These are phyloP conservation scores for Sodiomyces alkalinus DNA, from an alignment of 2,329 filamentous ascomycete species.

Conservation along the genomic window DNA sequence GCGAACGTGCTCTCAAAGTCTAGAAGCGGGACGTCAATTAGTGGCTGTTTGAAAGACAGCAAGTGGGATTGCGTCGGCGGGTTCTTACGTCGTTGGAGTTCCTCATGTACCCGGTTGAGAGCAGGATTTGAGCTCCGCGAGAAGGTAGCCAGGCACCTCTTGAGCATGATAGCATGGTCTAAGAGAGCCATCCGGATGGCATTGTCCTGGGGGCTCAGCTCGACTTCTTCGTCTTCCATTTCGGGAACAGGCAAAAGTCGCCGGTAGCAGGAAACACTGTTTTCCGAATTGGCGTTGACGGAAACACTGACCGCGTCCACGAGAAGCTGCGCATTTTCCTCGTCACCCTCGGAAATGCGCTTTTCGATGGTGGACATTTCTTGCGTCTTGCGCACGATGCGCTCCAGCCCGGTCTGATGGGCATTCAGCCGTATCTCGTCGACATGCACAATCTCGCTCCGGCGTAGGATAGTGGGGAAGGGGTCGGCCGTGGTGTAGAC, in stretches of 20 bases:
- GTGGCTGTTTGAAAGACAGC: too few species aligned
- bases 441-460: slow-evolving; percentile 66
- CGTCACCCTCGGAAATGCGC: slow-evolving; percentile 56
- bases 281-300: slow-evolving; percentile 59
- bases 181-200: slow-evolving; percentile 74
- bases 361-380: slow-evolving; percentile 69
- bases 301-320: slow-evolving; percentile 65
- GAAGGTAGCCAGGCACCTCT: slow-evolving; percentile 62
- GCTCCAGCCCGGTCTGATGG: slow-evolving; percentile 78
- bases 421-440: slow-evolving; percentile 54
- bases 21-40: too few species aligned
- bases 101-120: slow-evolving; percentile 39
- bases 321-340: slow-evolving; percentile 51
- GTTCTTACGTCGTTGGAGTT: slow-evolving; percentile 47
- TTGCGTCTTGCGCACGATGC: slow-evolving; percentile 78
- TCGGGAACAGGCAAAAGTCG: slow-evolving; percentile 47
- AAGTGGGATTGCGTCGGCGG: background rate
- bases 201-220: slow-evolving; percentile 49
- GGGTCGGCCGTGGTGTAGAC: slow-evolving; percentile 70
- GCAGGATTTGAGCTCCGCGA: slow-evolving; percentile 45
- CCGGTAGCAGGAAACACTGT: slow-evolving; percentile 65
- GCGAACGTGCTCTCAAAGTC: slow-evolving; percentile 50
- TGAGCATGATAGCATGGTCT: slow-evolving; percentile 79
- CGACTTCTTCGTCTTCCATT: slow-evolving; percentile 25
- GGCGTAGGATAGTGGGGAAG: slow-evolving; percentile 81